Conservation (phyloP, 2,329 filamentous ascomycete species). For the Penicillium sp. region DNA sequence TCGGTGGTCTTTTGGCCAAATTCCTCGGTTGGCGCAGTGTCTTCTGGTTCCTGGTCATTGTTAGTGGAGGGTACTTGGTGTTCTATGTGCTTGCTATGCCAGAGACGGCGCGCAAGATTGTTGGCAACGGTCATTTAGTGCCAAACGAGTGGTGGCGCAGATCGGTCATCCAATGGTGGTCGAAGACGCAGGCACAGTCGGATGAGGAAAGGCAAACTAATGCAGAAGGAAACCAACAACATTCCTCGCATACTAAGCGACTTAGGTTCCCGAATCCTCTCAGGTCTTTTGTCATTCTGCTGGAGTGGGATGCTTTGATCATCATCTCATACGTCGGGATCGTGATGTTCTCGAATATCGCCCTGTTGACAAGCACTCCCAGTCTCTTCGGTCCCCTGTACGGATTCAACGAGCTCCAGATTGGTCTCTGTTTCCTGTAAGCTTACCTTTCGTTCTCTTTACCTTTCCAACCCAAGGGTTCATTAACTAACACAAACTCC, state of each 20-base stretch:
- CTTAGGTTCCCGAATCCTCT: conserved; percentile 47
- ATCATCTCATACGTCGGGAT: conserved; percentile 37
- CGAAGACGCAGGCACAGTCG: neutral
- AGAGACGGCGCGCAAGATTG: conserved; percentile 36
- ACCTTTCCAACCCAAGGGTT: too few relatives aligned
- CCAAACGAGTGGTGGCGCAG: conserved; percentile 24
- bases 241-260: conserved; percentile 27
- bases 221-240: neutral
- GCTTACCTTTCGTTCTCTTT: neutral
- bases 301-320: conserved; percentile 37
- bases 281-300: conserved; percentile 39
- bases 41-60: conserved; percentile 33
- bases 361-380: conserved; percentile 40
- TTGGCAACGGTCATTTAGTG: conserved; percentile 28
- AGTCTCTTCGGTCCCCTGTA: conserved; percentile 40
- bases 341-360: conserved; percentile 36
- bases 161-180: conserved; percentile 19
- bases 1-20: conserved; percentile 29
- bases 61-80: conserved; percentile 20
- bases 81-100: conserved; percentile 23
- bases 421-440: conserved; percentile 28
- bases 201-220: neutral
- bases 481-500: neutral
- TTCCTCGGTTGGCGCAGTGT: conserved; percentile 29
- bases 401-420: conserved; percentile 28